A percentile compares a stretch with the other conserved stretches of the same genome.
These are phyloP conservation scores for Ganoderma lucidum DNA, from an alignment of 1,284 basidiomycete species.

Conservation along the genomic window DNA sequence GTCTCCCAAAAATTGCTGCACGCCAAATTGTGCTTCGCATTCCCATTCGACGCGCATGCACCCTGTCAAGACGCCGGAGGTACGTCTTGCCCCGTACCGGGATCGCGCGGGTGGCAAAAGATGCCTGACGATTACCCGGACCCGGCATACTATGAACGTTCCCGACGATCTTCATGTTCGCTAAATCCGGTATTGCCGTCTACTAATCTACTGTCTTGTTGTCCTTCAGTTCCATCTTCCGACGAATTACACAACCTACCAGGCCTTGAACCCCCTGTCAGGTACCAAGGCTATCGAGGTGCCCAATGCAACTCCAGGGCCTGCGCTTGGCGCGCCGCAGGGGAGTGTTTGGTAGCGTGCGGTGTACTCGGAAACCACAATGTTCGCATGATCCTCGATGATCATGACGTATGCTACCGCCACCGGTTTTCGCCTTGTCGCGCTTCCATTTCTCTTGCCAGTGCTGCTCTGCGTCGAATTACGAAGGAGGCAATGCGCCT, in stretches of 20 bases:
- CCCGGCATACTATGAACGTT: not conserved
- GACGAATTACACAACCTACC: not conserved
- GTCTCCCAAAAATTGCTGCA: no score
- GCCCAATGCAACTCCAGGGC: not conserved
- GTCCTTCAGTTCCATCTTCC: not conserved
- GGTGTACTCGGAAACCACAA: not conserved
- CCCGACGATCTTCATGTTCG: not conserved
- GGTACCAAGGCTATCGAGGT: not conserved
- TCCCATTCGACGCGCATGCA: slow-evolving; percentile 3
- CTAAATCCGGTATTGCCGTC: not conserved
- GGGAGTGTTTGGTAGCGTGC: not conserved
- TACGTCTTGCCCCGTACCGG: not conserved
- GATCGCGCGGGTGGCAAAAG: not conserved
- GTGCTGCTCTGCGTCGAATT: not conserved
- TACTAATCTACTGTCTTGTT: slow-evolving; percentile 23
- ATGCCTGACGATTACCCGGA: not conserved
- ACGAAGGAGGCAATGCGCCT: not conserved
- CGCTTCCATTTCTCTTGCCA: not conserved
- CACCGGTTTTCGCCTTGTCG: not conserved
- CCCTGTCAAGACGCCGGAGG: not conserved
- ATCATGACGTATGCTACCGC: not conserved
- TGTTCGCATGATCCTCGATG: not conserved
- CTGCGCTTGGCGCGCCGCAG: not conserved
- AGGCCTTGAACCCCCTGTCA: not conserved
- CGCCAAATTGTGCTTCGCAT: not conserved